Evolutionary conservation across 192 early-diverging fungal species (phyloP), one percentile per base, ranked within the genome.

Genomic region (Coemansia sp.): DNA sequence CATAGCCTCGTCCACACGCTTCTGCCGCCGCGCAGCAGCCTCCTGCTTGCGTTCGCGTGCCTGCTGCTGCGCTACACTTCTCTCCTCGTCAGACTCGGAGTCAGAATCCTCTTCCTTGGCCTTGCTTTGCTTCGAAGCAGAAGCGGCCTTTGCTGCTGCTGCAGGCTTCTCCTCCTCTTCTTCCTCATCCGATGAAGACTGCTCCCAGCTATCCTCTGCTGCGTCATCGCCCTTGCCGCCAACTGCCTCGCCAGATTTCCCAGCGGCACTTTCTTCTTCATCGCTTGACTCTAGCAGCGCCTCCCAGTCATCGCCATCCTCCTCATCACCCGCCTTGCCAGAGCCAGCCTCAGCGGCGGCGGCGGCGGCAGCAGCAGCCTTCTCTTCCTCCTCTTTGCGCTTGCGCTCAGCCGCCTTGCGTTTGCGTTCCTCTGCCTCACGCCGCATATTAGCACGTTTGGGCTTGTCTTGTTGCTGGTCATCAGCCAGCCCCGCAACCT

Each of bases 21-120:
- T 86, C 69, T 86, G 73, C 63, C 91, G 87, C 37, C 93, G 91
- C 11, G 84, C 88, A 10, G 89, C 86, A 20, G 94, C 93, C 42
- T 93, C 92, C 75, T 92, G 85, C 75, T 94, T 94, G 58, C 88
- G 86, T 58, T 87, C 58, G 58, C 85, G 66, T 7, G 86, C 93
- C 63, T 84, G 82, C 59, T 71, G 83, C 65, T 93, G 86, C 1
- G 89, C 76, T 8, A 83, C 86, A 5, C 92, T 87, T 48, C 86
- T 84, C 51, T 85, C 88, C 9, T 93, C 85, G 14, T 65, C 72
- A 7, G 41, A 51, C 39, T 69, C 84, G 7, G 65, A 71, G 6
- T 69, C 84, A 10, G 55, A 55, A 5, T 65, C 74, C 38, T 65
- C 61, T 48, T 78, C 86, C 53, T 90, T 88, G 48, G 84, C 87